These are phyloP conservation scores for Sclerospora graminicola DNA, from an alignment of 352 stramenopile genomes.

Conservation along the genomic window DNA sequence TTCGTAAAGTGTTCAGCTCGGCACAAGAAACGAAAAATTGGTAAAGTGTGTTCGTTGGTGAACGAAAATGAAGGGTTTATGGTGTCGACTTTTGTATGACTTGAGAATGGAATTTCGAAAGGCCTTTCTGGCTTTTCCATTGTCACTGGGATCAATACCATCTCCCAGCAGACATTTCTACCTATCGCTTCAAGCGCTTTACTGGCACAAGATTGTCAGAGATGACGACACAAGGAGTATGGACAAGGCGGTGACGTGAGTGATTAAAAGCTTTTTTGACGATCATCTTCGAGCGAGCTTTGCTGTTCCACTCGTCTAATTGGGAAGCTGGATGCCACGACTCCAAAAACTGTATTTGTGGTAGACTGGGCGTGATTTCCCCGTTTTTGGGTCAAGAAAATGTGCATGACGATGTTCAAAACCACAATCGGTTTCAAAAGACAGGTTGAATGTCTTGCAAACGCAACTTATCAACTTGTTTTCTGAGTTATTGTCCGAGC, in stretches of 20 bases:
- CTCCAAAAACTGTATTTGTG: constrained; percentile 14
- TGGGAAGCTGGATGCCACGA: constrained; percentile 7
- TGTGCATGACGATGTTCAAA: constrained; percentile 2
- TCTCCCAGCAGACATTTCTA: constrained; percentile 10
- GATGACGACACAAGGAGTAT: constrained; percentile 3
- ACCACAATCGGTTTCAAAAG: constrained; percentile 28
- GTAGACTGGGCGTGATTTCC: constrained; percentile 5
- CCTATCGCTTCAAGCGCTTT: constrained; percentile 9
- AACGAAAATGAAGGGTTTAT: constrained; percentile 42
- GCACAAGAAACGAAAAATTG: constrained; percentile 8
- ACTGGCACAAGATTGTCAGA: background rate
- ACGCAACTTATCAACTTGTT: constrained; percentile 23
- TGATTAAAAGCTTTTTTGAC: constrained; percentile 13
- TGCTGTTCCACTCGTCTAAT: constrained; percentile 15
- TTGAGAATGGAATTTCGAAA: constrained; percentile 20
- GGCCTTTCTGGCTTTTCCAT: constrained; percentile 17
- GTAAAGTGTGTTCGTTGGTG: constrained; percentile 7
- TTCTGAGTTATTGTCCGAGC: constrained; percentile 26
- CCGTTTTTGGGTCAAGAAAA: background rate
- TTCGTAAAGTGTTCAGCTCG: constrained; percentile 28
- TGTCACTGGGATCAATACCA: constrained; percentile 12
- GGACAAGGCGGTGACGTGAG: constrained; percentile 10
- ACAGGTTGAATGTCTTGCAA: constrained; percentile 13
- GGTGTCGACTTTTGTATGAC: constrained; percentile 39
- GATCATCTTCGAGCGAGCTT: constrained; percentile 27